Base-by-base conservation (phyloP, 1,284 basidiomycete genomes). In the Ganoderma multipileum region DNA sequence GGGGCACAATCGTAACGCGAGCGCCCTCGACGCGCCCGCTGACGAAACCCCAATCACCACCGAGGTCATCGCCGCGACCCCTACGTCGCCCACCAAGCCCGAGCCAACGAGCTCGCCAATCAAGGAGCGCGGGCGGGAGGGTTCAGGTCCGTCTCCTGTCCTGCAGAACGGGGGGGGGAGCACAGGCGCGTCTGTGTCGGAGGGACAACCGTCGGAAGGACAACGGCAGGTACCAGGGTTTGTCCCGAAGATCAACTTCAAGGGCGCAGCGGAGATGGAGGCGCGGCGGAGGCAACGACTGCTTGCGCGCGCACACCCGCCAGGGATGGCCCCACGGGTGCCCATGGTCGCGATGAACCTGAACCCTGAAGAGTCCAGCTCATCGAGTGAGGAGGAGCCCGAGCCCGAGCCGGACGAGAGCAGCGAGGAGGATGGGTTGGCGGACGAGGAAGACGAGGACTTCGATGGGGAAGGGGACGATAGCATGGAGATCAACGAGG, bases 241-340 rank as follows among this genome's bases (percentile, higher is more conserved):
- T 73, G 83, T 91, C 38, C 92, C 91, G 18, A 90, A 87, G 67
- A 70, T 72, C 81, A 91, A 89, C 73, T 93, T 93, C 81, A 91
- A 88, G 73, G 89, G 90, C 16, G 90, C 90, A 0, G 92, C 87
- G 39, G 92, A 94, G 77, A 93, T 94, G 91, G 93, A 94, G 73
- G 87, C 85, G 8, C 83, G 92, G 18, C 80, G 93, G 38, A 84
- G 85, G 67, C 78, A 85, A 42, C 84, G 93, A n/a, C 87, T 94
- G 82, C 75, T 73, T 28, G 80, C 78, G 20, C 77, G 81, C 12
- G 71, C 69, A 0, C 64, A 75, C 8, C 74, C 74, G 2, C 73
- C 73, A 0, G 74, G 70, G 0, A 71, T 55, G 58, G 65, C 41
- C 16, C 73, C 71, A 61, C 70, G 67, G 66, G 69, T 66, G 33